Conservation (phyloP, 2,329 filamentous ascomycete species). For the Claviceps monticola region DNA sequence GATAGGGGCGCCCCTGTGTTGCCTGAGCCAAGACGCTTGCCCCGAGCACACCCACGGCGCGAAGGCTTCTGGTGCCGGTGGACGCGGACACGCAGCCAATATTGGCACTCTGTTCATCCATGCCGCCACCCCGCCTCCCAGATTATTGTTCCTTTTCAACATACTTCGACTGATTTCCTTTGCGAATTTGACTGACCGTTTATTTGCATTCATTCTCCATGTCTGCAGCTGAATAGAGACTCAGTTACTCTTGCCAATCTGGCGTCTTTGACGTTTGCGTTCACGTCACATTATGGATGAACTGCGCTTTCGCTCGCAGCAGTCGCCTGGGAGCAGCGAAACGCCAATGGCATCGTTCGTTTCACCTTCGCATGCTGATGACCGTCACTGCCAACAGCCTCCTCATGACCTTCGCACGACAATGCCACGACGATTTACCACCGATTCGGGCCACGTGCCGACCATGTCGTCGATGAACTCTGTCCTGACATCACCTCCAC, state of each 20-base stretch:
- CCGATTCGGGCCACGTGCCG: constrained; percentile 72
- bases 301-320: constrained; percentile 62
- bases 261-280: constrained; percentile 26
- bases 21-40: constrained; percentile 9
- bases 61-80: neutral
- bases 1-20: constrained; percentile 1
- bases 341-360: constrained; percentile 59
- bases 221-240: constrained; percentile 20
- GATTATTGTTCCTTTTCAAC: constrained; percentile 14
- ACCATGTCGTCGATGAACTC: constrained; percentile 43
- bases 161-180: constrained; percentile 10
- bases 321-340: constrained; percentile 60
- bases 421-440: constrained; percentile 85
- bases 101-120: constrained; percentile 10
- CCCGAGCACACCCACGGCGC: constrained; percentile 6
- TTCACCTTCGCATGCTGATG: constrained; percentile 58
- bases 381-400: constrained; percentile 39
- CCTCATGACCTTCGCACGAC: constrained; percentile 58
- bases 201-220: constrained; percentile 20
- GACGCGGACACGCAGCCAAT: constrained; percentile 1
- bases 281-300: constrained; percentile 48
- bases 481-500: constrained; percentile 35
- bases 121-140: constrained; percentile 18
- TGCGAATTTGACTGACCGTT: constrained; percentile 16
- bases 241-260: constrained; percentile 21